Evolutionary conservation across 106 monocot genomes (phyloP), one percentile per base, ranked within the genome.

Genomic region (Allium fistulosum): DNA sequence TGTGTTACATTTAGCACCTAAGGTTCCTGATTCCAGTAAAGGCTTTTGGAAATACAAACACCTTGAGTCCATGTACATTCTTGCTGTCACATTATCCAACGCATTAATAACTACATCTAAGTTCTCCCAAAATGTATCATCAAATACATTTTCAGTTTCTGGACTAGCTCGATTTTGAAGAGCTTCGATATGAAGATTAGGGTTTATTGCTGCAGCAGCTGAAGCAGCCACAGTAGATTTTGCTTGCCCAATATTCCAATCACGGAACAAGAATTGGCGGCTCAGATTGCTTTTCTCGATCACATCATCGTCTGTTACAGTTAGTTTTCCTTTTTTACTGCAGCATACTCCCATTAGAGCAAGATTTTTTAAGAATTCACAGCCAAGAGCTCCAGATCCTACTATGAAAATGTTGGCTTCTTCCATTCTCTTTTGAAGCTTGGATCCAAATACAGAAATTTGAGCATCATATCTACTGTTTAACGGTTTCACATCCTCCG

Each of bases 281-380:
- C 86, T 97, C 46, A 97, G 91, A 70, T 97, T 97, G 71, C 97
- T 97, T 75, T 84, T 97, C 71, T 97, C 97, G 61, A 97, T 97
- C 27, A 97, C 86, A 87, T 97, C 92, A 82, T 92, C 97, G 77
- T 97, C 92, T 22, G 92, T 97, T 57, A 97, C 73, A 10, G 88
- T 92, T 46, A 92, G 68, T 69, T 88, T 92, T 17, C 97, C 97
- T 18, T 84, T 74, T n/a, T 46, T 73, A 68, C 76, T 79, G 71
- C 92, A 97, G 17, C 77, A 83, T 50, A 97, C 84, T 58, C 97
- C 97, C 97, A 92, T 97, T 49, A 97, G 46, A 4, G 97, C 97
- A 9, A 97, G 75, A 55, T 97, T 97, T 71, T 97, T 97, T 60
- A 97, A 78, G 72, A 97, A 90, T 46, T 97, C 97, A 46, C 97